Percentiles rank a stretch among this genome's conserved stretches.
phyloP scores from a whole-genome alignment of 2,329 filamentous ascomycete species.

The Apiospora koreana region DNA sequence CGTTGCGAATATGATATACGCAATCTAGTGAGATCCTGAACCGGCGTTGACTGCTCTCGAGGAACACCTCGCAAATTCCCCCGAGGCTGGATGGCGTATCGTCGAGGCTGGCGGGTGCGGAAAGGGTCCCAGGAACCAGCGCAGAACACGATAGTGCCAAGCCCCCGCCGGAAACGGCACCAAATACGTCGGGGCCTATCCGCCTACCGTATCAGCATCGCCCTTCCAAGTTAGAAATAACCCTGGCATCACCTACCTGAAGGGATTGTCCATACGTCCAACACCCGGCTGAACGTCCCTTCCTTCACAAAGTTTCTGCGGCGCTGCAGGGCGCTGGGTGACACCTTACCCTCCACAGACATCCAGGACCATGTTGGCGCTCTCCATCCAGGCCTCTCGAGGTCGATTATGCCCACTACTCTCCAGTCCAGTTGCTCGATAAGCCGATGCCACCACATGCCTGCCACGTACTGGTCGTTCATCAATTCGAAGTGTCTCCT shows the following conservation, averaged over 20 bases:
- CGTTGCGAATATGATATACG: neutral
- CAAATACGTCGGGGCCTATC: neutral
- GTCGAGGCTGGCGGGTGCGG: no score
- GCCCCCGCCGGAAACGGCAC: neutral
- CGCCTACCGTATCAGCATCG: neutral
- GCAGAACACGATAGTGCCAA: neutral
- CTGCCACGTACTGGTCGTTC: neutral
- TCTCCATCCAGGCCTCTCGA: neutral
- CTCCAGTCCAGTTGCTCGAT: neutral
- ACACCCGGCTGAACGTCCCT: neutral
- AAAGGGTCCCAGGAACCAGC: neutral
- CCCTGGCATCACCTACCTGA: neutral
- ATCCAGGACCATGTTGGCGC: neutral
- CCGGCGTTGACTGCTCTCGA: neutral
- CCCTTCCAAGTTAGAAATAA: neutral
- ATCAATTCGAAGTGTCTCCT: neutral
- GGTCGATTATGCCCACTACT: no score
- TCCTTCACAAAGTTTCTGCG: neutral
- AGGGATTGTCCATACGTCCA: neutral
- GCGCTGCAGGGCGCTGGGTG: neutral
- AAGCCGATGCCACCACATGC: neutral
- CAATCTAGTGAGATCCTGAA: neutral
- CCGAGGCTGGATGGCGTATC: neutral
- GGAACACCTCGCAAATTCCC: neutral
- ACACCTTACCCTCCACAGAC: neutral